These are phyloP conservation scores for Dendrocalamus sinicus DNA, from an alignment of 176 grass and related monocot species.

Conservation along the genomic window DNA sequence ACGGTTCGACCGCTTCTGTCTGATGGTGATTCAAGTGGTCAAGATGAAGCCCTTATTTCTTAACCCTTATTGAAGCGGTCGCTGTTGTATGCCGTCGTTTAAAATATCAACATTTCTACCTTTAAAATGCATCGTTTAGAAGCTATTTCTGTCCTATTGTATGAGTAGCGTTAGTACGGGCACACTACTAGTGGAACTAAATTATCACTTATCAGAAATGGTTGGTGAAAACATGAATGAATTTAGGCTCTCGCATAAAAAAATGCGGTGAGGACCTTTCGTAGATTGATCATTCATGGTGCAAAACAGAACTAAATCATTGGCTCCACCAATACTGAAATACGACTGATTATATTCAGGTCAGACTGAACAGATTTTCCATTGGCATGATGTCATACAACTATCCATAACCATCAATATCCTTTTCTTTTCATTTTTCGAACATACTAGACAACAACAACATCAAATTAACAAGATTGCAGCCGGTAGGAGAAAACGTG, in stretches of 20 bases:
- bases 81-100: too few species aligned
- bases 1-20: too few species aligned
- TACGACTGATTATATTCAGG: background rate
- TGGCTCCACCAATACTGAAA: background rate
- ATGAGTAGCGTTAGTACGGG: too few species aligned
- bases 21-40: too few species aligned
- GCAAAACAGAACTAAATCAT: background rate
- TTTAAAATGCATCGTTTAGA: too few species aligned
- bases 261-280: background rate
- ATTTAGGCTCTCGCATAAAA: background rate
- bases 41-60: too few species aligned
- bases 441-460: background rate
- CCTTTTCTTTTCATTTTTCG: too few species aligned
- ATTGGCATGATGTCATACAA: background rate
- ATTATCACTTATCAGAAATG: background rate
- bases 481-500: background rate
- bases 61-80: too few species aligned
- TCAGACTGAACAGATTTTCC: background rate
- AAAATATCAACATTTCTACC: too few species aligned
- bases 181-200: too few species aligned
- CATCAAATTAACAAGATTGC: background rate
- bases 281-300: background rate
- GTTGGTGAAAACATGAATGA: background rate
- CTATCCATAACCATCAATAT: too few species aligned
- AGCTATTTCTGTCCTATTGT: too few species aligned